Conservation (phyloP, 306 rosid species). For the Castanea mollissima region DNA sequence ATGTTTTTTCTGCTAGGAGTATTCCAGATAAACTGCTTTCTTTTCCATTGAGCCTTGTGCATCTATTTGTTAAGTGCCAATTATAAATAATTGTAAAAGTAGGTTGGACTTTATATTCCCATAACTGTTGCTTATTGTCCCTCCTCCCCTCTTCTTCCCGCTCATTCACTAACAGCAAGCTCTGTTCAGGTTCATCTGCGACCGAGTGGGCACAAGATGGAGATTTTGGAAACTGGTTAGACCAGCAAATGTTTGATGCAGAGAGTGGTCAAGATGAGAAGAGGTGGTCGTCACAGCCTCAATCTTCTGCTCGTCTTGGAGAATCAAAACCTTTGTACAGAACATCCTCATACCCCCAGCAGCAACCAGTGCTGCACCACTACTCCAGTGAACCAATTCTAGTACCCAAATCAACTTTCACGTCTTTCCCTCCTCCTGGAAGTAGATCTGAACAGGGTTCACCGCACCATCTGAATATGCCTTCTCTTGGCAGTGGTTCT, state of each 20-base stretch:
- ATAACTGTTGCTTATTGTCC: too few species aligned
- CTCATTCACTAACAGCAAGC: background rate
- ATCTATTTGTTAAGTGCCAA: too few species aligned
- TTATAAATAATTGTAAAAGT: too few species aligned
- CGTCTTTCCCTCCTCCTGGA: slow-evolving; percentile 61
- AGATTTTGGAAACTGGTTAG: slow-evolving; percentile 42
- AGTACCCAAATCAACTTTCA: slow-evolving; percentile 48
- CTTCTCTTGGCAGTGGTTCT: slow-evolving; percentile 40
- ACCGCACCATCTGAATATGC: slow-evolving; percentile 40
- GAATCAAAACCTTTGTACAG: slow-evolving; percentile 43
- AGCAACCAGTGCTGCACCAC: slow-evolving; percentile 45
- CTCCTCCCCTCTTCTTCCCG: too few species aligned
- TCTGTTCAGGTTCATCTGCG: slow-evolving; percentile 19
- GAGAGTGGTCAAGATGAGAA: slow-evolving; percentile 49
- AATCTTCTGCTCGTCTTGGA: slow-evolving; percentile 29
- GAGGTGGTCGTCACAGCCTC: slow-evolving; percentile 59
- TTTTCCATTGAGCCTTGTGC: too few species aligned
- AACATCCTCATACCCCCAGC: slow-evolving; percentile 55
- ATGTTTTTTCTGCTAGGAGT: too few species aligned
- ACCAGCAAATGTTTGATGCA: slow-evolving; percentile 37
- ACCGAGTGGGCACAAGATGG: slow-evolving; percentile 13
- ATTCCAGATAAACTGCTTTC: too few species aligned
- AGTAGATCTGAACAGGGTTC: slow-evolving; percentile 46
- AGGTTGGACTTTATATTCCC: too few species aligned
- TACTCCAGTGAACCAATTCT: slow-evolving; percentile 49